A percentile compares a stretch with the other conserved stretches of the same genome.
Evolutionary conservation across 176 grass and related monocot genomes (phyloP).

Genomic region (Oryza brachyantha): DNA sequence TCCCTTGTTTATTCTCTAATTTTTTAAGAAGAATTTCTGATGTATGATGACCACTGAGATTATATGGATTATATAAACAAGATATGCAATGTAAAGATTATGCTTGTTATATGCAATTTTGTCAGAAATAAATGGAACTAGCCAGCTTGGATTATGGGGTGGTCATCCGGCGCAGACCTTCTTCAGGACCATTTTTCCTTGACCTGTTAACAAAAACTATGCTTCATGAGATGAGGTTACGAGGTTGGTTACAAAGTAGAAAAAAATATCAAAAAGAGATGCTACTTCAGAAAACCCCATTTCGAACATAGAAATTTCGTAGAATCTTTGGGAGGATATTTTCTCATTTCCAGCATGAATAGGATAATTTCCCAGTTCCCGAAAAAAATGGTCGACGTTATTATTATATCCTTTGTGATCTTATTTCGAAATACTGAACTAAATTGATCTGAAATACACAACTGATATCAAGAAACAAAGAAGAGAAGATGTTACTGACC

Average conservation of each 20-base stretch:
- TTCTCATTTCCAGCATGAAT: no score
- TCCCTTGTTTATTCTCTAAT: neutral
- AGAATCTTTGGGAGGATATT: no score
- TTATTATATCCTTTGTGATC: neutral
- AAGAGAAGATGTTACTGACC: slow-evolving; percentile 19
- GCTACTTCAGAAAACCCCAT: neutral
- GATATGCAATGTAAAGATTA: neutral
- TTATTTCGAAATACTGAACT: no score
- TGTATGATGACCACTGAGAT: neutral
- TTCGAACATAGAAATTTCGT: neutral
- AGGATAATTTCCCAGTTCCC: no score
- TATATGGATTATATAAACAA: no score
- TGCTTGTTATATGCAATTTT: neutral
- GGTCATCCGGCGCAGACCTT: slow-evolving; percentile 13
- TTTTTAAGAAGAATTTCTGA: neutral
- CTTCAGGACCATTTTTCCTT: slow-evolving; percentile 27
- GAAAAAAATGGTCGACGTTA: neutral
- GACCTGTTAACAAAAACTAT: slow-evolving; percentile 8
- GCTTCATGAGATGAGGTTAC: neutral
- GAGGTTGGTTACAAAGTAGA: no score
- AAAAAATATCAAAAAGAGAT: neutral
- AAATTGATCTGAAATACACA: neutral
- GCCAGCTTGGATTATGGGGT: neutral
- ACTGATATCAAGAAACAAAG: neutral
- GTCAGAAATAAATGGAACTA: neutral